Evolutionary conservation across 2,329 filamentous ascomycete species (phyloP).

Genomic region (Ilyonectria mors-panacis): DNA sequence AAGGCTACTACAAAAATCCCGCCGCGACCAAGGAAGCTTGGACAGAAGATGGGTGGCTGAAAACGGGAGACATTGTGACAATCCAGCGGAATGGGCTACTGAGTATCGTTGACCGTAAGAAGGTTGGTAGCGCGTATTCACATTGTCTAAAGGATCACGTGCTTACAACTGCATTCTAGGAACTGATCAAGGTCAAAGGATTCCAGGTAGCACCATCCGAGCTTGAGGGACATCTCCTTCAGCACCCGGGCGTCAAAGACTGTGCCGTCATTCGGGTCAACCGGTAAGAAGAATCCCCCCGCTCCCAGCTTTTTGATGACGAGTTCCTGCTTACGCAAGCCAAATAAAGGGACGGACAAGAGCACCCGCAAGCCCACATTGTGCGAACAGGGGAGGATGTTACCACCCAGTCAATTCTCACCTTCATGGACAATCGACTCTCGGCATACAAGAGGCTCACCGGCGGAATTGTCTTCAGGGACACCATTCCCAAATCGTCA

Average conservation of each 20-base stretch:
- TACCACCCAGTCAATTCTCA: slow-evolving; percentile 10
- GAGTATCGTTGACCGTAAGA: slow-evolving; percentile 24
- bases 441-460: slow-evolving; percentile 16
- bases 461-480: slow-evolving; percentile 18
- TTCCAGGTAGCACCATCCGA: slow-evolving; percentile 29
- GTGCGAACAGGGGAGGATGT: slow-evolving; percentile 1
- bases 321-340: background rate
- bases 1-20: slow-evolving; percentile 16
- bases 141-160: background rate
- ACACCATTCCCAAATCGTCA: slow-evolving; percentile 11
- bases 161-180: background rate
- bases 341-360: slow-evolving; percentile 2
- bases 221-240: slow-evolving; percentile 23
- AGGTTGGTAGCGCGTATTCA: slow-evolving; percentile 1
- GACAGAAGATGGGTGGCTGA: slow-evolving; percentile 15
- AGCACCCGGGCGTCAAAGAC: slow-evolving; percentile 16
- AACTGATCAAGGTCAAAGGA: slow-evolving; percentile 28
- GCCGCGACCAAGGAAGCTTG: slow-evolving; percentile 8
- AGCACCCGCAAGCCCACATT: slow-evolving; percentile 23
- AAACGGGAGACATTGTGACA: slow-evolving; percentile 18
- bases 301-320: background rate
- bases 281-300: slow-evolving; percentile 3
- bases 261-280: slow-evolving; percentile 22
- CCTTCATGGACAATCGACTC: slow-evolving; percentile 17
- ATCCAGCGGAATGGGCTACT: background rate